These are phyloP conservation scores for Penicillium longicatenatum DNA, from an alignment of 495 filamentous ascomycete genomes.

Conservation along the genomic window DNA sequence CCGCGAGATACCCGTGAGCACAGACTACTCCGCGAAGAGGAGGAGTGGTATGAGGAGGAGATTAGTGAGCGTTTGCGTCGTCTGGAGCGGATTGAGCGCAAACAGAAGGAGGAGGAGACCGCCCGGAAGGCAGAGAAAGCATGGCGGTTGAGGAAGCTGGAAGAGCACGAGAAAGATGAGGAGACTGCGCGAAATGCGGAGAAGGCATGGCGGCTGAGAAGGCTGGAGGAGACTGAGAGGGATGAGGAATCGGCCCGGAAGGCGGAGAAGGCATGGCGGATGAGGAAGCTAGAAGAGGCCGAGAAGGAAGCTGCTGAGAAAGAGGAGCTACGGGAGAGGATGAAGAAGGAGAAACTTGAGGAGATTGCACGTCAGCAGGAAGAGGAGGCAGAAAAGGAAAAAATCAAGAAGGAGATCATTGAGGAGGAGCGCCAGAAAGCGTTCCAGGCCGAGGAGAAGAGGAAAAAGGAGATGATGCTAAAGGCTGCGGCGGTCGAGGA, in stretches of 20 bases:
- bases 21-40: conserved; percentile 34
- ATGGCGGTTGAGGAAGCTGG: conserved; percentile 32
- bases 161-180: conserved; percentile 4
- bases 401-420: conserved; percentile 37
- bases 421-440: conserved; percentile 38
- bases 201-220: conserved; percentile 32
- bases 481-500: conserved; percentile 57
- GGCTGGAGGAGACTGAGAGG: conserved; percentile 29
- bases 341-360: conserved; percentile 26
- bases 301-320: conserved; percentile 31
- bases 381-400: conserved; percentile 46
- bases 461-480: conserved; percentile 51
- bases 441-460: conserved; percentile 42
- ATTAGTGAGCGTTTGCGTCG: conserved; percentile 36
- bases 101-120: conserved; percentile 26
- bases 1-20: conserved; percentile 21
- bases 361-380: conserved; percentile 43
- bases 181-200: conserved; percentile 16
- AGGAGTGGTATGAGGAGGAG: conserved; percentile 41
- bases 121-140: conserved; percentile 24
- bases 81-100: conserved; percentile 37
- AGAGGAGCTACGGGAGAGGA: conserved; percentile 26
- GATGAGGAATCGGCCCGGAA: conserved; percentile 14
- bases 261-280: conserved; percentile 30
- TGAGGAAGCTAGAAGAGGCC: conserved; percentile 31